These are phyloP conservation scores for Termitomyces heimii DNA, from an alignment of 768 basidiomycete species.

Conservation along the genomic window DNA sequence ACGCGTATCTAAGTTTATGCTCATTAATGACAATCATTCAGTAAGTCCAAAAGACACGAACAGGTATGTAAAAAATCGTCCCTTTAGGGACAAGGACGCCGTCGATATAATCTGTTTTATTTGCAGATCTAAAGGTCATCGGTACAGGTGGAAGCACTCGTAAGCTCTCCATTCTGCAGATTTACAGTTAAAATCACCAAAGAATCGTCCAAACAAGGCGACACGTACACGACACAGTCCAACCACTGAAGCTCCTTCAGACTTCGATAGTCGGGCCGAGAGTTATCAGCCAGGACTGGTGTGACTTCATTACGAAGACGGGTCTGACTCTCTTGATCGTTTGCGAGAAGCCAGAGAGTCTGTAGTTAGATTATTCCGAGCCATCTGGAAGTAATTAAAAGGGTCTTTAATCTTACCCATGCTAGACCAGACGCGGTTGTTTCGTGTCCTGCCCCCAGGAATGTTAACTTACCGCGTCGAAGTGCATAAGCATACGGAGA, in stretches of 20 bases:
- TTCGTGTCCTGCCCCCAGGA: conserved; percentile 41
- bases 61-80: conserved; percentile 37
- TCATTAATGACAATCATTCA: not conserved
- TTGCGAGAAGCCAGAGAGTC: conserved; percentile 51
- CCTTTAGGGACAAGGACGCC: conserved; percentile 41
- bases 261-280: conserved; percentile 33
- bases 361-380: conserved; percentile 7
- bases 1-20: conserved; percentile 33
- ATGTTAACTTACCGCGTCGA: conserved; percentile 29
- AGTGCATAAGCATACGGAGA: not conserved
- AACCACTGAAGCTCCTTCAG: conserved; percentile 33
- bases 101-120: conserved; percentile 34
- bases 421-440: conserved; percentile 41
- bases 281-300: conserved; percentile 27
- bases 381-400: not conserved
- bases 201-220: not conserved
- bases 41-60: conserved; percentile 11
- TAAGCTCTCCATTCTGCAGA: conserved; percentile 35
- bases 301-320: conserved; percentile 49
- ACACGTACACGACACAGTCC: conserved; percentile 33
- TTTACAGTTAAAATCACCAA: not conserved
- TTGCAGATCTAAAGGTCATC: conserved; percentile 29
- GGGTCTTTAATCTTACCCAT: conserved; percentile 31
- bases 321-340: conserved; percentile 41
- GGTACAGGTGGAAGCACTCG: conserved; percentile 38